A percentile compares a stretch with the other conserved stretches of the same genome.
These are phyloP conservation scores for Chalciporus chontae DNA, from an alignment of 768 basidiomycete genomes.

Conservation along the genomic window DNA sequence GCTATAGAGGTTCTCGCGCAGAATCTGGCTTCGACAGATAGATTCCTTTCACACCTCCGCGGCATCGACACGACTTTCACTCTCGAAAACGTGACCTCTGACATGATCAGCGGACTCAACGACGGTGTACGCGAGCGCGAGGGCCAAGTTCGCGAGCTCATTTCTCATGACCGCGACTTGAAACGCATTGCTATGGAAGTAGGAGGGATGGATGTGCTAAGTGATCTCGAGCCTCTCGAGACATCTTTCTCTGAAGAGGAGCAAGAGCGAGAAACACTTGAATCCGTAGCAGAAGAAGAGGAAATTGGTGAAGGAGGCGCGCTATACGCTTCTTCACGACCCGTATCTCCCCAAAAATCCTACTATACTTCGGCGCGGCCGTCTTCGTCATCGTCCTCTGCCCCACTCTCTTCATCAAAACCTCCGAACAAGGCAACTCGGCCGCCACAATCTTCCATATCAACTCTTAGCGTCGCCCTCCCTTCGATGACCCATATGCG, in stretches of 20 bases:
- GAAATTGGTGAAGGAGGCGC: conserved; percentile 39
- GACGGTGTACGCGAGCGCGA: conserved; percentile 75
- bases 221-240: conserved; percentile 64
- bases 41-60: conserved; percentile 70
- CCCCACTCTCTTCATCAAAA: conserved; percentile 37
- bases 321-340: conserved; percentile 37
- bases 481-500: conserved; percentile 70
- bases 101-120: conserved; percentile 75
- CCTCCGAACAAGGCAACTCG: conserved; percentile 13
- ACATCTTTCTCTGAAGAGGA: conserved; percentile 29
- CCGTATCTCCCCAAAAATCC: conserved; percentile 51
- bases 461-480: conserved; percentile 36
- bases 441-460: conserved; percentile 27
- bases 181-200: conserved; percentile 73
- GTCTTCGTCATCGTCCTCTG: conserved; percentile 49
- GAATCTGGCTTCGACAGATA: conserved; percentile 73
- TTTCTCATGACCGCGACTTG: conserved; percentile 78
- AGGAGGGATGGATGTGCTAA: conserved; percentile 71
- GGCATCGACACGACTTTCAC: conserved; percentile 51
- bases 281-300: conserved; percentile 40
- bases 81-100: conserved; percentile 69
- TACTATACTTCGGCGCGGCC: conserved; percentile 51
- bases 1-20: conserved; percentile 70
- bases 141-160: conserved; percentile 72
- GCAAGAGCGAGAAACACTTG: conserved; percentile 28